phyloP scores from a whole-genome alignment of 352 stramenopile species.

The Phytophthora idaei region DNA sequence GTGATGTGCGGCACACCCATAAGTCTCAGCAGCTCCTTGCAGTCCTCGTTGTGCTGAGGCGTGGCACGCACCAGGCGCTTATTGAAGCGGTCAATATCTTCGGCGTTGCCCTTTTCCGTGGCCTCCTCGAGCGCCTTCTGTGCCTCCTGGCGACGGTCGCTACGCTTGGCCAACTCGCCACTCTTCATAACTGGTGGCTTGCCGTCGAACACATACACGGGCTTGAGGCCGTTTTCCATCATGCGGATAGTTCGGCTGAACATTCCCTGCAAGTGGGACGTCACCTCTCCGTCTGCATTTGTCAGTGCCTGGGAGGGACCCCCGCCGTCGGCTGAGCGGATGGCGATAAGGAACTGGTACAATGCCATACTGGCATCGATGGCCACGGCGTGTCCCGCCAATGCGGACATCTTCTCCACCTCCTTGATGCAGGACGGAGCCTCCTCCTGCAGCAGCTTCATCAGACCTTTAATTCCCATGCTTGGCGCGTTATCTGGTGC shows the following conservation, averaged over 20 bases:
- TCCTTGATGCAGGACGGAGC: constrained; percentile 96
- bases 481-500: background rate
- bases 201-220: constrained; percentile 99
- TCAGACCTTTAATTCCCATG: constrained; percentile 99
- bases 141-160: constrained; percentile 84
- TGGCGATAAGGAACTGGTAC: constrained; percentile 98
- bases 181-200: constrained; percentile 98
- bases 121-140: constrained; percentile 89
- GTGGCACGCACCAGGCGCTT: constrained; percentile 93
- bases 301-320: constrained; percentile 93
- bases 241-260: constrained; percentile 99
- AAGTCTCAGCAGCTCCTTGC: constrained; percentile 91
- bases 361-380: constrained; percentile 99
- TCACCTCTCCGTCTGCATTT: constrained; percentile 98
- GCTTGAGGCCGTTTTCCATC: constrained; percentile 97
- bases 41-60: constrained; percentile 93
- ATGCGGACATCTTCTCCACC: constrained; percentile 92
- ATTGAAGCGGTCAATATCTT: constrained; percentile 94
- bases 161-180: constrained; percentile 96
- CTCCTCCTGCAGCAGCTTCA: constrained; percentile 98
- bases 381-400: constrained; percentile 96
- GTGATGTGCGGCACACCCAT: constrained; percentile 98
- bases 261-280: constrained; percentile 93
- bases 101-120: constrained; percentile 83
- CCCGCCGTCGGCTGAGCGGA: constrained; percentile 85